phyloP scores from a whole-genome alignment of 495 filamentous ascomycete species.

The Tuber aestivum region DNA sequence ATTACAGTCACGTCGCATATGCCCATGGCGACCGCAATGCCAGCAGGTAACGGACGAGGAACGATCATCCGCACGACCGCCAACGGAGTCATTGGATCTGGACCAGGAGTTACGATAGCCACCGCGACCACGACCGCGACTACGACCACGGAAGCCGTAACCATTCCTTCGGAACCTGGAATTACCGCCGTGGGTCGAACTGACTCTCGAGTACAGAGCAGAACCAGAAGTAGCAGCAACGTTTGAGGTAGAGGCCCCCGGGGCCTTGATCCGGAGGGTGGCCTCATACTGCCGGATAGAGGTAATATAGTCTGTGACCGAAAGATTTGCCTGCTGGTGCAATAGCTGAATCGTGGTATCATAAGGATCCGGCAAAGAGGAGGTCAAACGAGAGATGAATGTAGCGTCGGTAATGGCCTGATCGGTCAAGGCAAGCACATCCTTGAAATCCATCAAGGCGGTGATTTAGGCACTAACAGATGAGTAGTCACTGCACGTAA shows the following conservation, averaged over 20 bases:
- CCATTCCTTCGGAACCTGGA: neutral
- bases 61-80: neutral
- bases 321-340: neutral
- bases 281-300: neutral
- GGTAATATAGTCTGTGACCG: neutral
- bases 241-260: neutral
- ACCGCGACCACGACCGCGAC: neutral
- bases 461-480: neutral
- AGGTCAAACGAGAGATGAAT: neutral
- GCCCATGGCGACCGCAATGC: neutral
- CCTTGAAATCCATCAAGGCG: too few relatives aligned
- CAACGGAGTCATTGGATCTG: neutral
- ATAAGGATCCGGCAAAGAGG: neutral
- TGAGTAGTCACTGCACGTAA: neutral
- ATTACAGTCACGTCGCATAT: neutral
- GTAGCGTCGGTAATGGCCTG: neutral
- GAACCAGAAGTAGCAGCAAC: neutral
- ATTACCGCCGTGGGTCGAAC: neutral
- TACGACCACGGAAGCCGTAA: neutral
- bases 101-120: neutral
- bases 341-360: neutral
- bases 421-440: neutral
- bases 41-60: neutral
- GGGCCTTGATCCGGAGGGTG: neutral
- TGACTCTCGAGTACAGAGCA: neutral